Base-by-base conservation (phyloP, 139 green algal genomes). In the Coelastrella sp. region DNA sequence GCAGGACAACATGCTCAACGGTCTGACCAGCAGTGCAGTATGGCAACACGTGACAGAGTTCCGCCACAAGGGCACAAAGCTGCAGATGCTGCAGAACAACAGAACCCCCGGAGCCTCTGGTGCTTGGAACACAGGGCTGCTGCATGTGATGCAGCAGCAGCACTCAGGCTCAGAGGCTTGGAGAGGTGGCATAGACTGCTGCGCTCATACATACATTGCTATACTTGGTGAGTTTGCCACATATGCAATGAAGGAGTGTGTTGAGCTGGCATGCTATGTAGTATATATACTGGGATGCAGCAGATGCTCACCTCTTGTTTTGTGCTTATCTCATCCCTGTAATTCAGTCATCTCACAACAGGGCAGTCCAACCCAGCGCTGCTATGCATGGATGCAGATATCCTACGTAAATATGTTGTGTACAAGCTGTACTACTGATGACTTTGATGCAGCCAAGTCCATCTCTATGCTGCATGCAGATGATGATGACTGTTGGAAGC, bases 401-500 rank as follows among this genome's bases (percentile, higher is more conserved):
- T n/a, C n/a, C n/a, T n/a, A n/a, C n/a, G n/a, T n/a, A n/a, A n/a
- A n/a, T n/a, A n/a, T n/a, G n/a, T n/a, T n/a, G n/a, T n/a, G n/a
- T n/a, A n/a, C n/a, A n/a, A n/a, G n/a, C n/a, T n/a, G n/a, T n/a
- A n/a, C n/a, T n/a, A n/a, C n/a, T n/a, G n/a, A n/a, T n/a, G n/a
- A n/a, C n/a, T n/a, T n/a, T n/a, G n/a, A n/a, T n/a, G n/a, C n/a
- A n/a, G n/a, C n/a, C n/a, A n/a, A n/a, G n/a, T n/a, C n/a, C n/a
- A n/a, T n/a, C n/a, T n/a, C n/a, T n/a, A n/a, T n/a, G n/a, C n/a
- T n/a, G n/a, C n/a, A n/a, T 60, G 32, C 81, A 86, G 81, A 86
- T 27, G 81, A 86, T 51, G 81, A 86, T 19, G 81, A 86, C 53
- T 66, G 51, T 32, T 86, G 81, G 81, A 35, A 41, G 11, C 35